phyloP scores from a whole-genome alignment of 2,329 filamentous ascomycete genomes.

The Exophiala sp. region DNA sequence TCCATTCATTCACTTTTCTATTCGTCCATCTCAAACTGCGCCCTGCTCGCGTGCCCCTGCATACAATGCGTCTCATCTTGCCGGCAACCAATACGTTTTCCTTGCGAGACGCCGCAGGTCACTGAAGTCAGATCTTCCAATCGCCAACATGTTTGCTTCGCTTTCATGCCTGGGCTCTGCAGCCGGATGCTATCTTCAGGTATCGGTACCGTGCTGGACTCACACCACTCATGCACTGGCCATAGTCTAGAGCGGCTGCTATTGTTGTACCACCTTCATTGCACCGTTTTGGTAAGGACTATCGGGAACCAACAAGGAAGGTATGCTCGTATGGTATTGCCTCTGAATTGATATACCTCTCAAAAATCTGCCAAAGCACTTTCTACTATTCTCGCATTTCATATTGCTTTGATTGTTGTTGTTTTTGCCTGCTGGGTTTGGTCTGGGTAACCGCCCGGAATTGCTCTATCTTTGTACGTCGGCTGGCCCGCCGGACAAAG shows the following conservation, averaged over 20 bases:
- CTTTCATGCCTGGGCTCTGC: neutral
- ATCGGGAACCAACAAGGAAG: neutral
- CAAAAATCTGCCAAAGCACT: neutral
- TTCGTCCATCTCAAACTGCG: neutral
- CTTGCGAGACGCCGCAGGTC: neutral
- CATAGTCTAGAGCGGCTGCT: neutral
- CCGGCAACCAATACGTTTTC: neutral
- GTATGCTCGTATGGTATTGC: neutral
- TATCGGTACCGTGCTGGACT: neutral
- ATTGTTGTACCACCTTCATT: conserved; percentile 1
- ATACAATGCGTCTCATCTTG: conserved; percentile 3
- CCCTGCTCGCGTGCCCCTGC: neutral
- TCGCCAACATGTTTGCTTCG: neutral
- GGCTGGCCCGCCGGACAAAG: neutral
- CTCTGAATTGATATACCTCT: neutral
- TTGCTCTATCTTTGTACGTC: neutral
- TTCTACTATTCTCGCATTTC: neutral
- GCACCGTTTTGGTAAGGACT: neutral
- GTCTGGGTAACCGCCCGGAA: conserved; percentile 1
- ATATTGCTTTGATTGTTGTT: neutral
- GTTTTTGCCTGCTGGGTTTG: neutral
- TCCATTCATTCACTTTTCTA: neutral
- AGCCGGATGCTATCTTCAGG: neutral
- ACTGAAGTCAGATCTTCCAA: too few species aligned
- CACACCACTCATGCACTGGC: neutral